Percentiles rank a stretch among this genome's conserved stretches.
Evolutionary conservation across 2,329 filamentous ascomycete species (phyloP).

Genomic region (Fusarium torulosum): DNA sequence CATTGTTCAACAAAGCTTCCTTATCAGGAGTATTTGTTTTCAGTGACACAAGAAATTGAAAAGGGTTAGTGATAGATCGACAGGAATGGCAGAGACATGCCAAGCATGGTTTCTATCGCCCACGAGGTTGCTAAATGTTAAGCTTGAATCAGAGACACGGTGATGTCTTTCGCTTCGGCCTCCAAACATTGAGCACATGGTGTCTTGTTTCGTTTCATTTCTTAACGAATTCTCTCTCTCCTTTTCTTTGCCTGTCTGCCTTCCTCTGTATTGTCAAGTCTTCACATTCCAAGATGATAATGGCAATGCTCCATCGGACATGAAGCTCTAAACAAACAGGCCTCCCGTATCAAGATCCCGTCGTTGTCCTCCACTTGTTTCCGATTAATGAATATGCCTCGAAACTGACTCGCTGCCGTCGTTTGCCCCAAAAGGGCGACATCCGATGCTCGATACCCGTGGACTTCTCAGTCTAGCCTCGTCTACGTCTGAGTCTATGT

Average conservation of each 20-base stretch:
- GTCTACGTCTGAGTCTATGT: slow-evolving; percentile 1
- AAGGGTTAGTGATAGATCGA: not conserved
- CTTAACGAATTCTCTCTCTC: not conserved
- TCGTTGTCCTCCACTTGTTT: slow-evolving; percentile 31
- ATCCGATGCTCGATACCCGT: slow-evolving; percentile 13
- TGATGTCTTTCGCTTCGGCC: slow-evolving; percentile 37
- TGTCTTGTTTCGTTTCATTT: slow-evolving; percentile 26
- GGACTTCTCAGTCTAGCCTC: not conserved
- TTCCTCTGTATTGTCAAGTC: not conserved
- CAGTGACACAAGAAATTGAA: slow-evolving; percentile 1
- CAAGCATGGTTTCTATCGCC: slow-evolving; percentile 1
- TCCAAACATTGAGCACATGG: slow-evolving; percentile 19
- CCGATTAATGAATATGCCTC: slow-evolving; percentile 13
- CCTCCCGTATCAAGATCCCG: slow-evolving; percentile 25
- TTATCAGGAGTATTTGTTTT: slow-evolving; percentile 29
- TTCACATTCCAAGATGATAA: not conserved
- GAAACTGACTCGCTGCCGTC: slow-evolving; percentile 24
- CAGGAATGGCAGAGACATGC: slow-evolving; percentile 8
- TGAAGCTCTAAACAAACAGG: slow-evolving; percentile 21
- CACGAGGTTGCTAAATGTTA: slow-evolving; percentile 12
- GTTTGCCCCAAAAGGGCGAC: slow-evolving; percentile 14
- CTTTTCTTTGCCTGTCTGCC: not conserved
- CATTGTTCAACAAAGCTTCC: slow-evolving; percentile 10
- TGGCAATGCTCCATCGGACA: not conserved
- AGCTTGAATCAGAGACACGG: slow-evolving; percentile 37